Percentiles rank a stretch among this genome's conserved stretches.
phyloP scores from a whole-genome alignment of 352 stramenopile genomes.

The Phytopythium mirpurense region DNA sequence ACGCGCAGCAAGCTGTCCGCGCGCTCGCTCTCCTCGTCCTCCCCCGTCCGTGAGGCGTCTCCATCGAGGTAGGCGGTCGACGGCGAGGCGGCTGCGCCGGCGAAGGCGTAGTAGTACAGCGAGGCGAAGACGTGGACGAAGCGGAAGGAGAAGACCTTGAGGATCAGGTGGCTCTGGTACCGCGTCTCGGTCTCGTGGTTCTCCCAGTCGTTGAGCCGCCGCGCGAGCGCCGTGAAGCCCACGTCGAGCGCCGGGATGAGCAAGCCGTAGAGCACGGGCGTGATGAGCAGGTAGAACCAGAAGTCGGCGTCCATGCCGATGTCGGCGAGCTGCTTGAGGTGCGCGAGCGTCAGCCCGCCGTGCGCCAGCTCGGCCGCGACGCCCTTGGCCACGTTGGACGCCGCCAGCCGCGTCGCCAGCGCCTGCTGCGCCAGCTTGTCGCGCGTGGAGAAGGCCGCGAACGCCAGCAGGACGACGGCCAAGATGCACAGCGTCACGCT shows the following conservation, averaged over 20 bases:
- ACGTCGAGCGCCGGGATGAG: conserved; percentile 77
- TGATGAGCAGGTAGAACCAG: conserved; percentile 84
- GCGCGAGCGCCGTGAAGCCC: conserved; percentile 83
- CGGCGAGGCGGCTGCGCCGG: conserved; percentile 13
- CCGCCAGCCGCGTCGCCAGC: conserved; percentile 36
- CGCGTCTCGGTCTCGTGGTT: conserved; percentile 86
- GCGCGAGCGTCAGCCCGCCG: conserved; percentile 49
- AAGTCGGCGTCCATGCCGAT: conserved; percentile 77
- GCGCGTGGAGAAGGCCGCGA: conserved; percentile 66
- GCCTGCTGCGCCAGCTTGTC: conserved; percentile 66
- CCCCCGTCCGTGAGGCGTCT: too few relatives aligned
- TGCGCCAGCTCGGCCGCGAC: conserved; percentile 32
- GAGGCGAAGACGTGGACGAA: conserved; percentile 96
- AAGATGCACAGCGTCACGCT: conserved; percentile 54
- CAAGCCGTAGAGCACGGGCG: conserved; percentile 82
- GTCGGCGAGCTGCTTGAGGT: conserved; percentile 36
- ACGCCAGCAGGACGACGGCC: conserved; percentile 49
- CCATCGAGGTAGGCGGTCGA: neutral
- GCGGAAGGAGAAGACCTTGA: conserved; percentile 98
- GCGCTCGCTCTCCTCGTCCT: neutral
- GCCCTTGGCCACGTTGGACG: conserved; percentile 36
- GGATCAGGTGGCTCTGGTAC: conserved; percentile 92
- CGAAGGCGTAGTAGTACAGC: conserved; percentile 96
- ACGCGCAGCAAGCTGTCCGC: conserved; percentile 82
- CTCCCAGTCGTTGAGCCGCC: conserved; percentile 91